Conservation (phyloP, 352 stramenopile genomes). For the Blastocystis sp. region DNA sequence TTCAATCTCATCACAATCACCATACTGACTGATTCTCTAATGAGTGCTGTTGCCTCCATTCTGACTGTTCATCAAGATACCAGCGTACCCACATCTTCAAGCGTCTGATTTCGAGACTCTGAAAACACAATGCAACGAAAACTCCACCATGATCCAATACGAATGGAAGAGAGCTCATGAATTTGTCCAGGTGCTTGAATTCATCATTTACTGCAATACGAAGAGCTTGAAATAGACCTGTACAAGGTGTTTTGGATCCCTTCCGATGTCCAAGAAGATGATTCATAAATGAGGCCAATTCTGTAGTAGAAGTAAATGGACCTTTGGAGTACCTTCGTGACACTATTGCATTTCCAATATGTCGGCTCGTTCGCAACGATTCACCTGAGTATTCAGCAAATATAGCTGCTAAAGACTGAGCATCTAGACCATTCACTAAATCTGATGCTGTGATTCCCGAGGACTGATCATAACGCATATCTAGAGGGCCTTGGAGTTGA, state of each 20-base stretch:
- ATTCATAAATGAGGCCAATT: neutral
- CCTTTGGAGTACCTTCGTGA: neutral
- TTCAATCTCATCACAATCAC: neutral
- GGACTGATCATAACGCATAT: conserved; percentile 70
- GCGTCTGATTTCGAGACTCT: conserved; percentile 65
- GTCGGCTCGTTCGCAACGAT: conserved; percentile 35
- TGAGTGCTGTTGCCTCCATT: neutral
- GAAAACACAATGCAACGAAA: conserved; percentile 69
- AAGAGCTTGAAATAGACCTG: conserved; percentile 69
- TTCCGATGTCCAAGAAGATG: neutral
- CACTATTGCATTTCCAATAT: conserved; percentile 3
- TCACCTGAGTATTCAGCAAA: conserved; percentile 67
- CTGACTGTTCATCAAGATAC: neutral
- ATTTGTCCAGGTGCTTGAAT: conserved; percentile 51
- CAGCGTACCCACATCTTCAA: conserved; percentile 38
- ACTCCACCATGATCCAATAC: conserved; percentile 59
- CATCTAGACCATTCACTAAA: conserved; percentile 38
- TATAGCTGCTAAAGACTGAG: conserved; percentile 10
- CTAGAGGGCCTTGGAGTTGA: conserved; percentile 63
- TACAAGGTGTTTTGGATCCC: conserved; percentile 41
- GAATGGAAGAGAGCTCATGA: conserved; percentile 36
- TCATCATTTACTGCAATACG: conserved; percentile 70
- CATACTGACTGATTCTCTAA: neutral
- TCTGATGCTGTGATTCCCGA: conserved; percentile 37
- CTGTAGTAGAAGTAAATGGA: neutral